Conservation (phyloP, 2,329 filamentous ascomycete genomes). For the Penicillium hordei region DNA sequence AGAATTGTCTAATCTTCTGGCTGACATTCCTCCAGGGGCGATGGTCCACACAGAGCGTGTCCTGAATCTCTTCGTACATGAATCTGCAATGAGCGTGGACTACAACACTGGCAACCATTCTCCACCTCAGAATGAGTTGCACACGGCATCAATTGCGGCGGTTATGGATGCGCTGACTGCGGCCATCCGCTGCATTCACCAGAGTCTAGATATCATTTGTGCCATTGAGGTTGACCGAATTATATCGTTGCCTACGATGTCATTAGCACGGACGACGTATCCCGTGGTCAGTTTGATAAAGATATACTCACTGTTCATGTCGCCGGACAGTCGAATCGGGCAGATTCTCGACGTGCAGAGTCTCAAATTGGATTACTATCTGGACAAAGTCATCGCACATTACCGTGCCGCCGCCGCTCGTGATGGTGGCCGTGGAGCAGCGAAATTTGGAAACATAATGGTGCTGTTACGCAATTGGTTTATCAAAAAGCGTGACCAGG, state of each 20-base stretch:
- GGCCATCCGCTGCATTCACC: conserved; percentile 67
- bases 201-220: conserved; percentile 65
- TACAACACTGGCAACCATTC: conserved; percentile 45
- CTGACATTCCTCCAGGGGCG: conserved; percentile 48
- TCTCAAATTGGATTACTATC: conserved; percentile 64
- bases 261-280: conserved; percentile 70
- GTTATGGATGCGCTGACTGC: conserved; percentile 67
- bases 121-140: conserved; percentile 23
- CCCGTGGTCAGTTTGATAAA: conserved; percentile 71
- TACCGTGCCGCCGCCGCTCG: conserved; percentile 64
- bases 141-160: conserved; percentile 51
- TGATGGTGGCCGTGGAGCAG: conserved; percentile 63
- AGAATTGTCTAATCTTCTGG: neutral
- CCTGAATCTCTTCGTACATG: conserved; percentile 71
- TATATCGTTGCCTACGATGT: conserved; percentile 67
- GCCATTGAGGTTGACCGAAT: conserved; percentile 59
- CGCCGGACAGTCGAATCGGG: conserved; percentile 65
- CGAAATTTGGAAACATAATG: conserved; percentile 70
- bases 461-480: conserved; percentile 72
- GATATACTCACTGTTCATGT: conserved; percentile 67
- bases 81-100: conserved; percentile 69
- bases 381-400: conserved; percentile 68
- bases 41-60: conserved; percentile 65
- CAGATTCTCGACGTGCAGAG: conserved; percentile 67
- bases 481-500: conserved; percentile 45